Base-by-base conservation (phyloP, 192 early-diverging fungal genomes). In the Rhizophagus clarus region DNA sequence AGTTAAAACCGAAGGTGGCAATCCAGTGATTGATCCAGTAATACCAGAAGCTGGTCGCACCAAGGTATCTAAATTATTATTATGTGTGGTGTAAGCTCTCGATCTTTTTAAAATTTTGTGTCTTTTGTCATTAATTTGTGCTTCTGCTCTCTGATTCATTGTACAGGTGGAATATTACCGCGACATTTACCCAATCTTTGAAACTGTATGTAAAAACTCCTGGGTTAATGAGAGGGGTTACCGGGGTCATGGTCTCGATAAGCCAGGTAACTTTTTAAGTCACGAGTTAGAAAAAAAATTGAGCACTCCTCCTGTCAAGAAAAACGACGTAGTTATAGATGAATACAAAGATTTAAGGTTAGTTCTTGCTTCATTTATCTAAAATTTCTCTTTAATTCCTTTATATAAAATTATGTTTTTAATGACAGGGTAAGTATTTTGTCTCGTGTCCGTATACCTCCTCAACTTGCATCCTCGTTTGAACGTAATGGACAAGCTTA, bases 221-320 rank as follows among this genome's bases (percentile, higher is more conserved):
- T 76, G 74, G 74, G 74, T 76, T 61, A 76, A 76, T 76, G 45
- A 61, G 60, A 63, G 40, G 60, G 74, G 28, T 61, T 76, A 63
- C 34, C 63, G 2, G 60, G 74, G 74, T 76, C 74, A 76, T 63
- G 74, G 74, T 12, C 3, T 45, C 1, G 3, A 62, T n/a, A 76
- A 76, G 61, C 74, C 17, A 40, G 74, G 74, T 76, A 17, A 76
- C 61, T 62, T 76, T 63, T 61, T 76, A 62, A 76, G 40, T 15
- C 74, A 34, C 5, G 37, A 76, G 31, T 34, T 76, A 15, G 74
- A 76, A 76, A n/a, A 2, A 31, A 11, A 40, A 29, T 24, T 76
- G 60, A 61, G 40, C 40, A 40, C 2, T 40, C 40, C 40, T 40
- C 34, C 34, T 3, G 34, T 37, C 34, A 63, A 61, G 34, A 32